Percentiles rank a stretch among this genome's conserved stretches.
These are phyloP conservation scores for Aspergillus niger DNA, from an alignment of 2,329 filamentous ascomycete species.

Conservation along the genomic window DNA sequence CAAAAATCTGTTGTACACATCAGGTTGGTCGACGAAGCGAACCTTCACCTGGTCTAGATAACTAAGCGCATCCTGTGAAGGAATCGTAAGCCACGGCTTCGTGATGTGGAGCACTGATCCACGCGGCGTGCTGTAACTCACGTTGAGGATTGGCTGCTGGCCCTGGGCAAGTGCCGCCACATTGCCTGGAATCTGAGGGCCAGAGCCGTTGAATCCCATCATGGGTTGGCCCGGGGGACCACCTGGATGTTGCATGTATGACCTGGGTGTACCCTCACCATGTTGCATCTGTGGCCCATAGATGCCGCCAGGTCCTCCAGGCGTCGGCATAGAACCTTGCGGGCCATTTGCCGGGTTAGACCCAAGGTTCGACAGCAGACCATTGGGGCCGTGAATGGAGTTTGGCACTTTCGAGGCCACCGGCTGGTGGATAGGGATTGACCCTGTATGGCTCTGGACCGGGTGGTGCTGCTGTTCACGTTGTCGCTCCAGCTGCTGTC, in stretches of 20 bases:
- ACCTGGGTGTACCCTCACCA: slow-evolving; percentile 55
- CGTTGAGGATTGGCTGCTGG: slow-evolving; percentile 78
- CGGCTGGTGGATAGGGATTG: slow-evolving; percentile 90
- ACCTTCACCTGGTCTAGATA: slow-evolving; percentile 99
- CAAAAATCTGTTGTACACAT: slow-evolving; percentile 94
- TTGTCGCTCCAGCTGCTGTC: slow-evolving; percentile 59
- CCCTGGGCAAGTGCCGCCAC: slow-evolving; percentile 69
- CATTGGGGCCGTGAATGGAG: slow-evolving; percentile 89
- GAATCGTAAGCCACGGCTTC: slow-evolving; percentile 4
- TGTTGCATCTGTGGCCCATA: slow-evolving; percentile 71
- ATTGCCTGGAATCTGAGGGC: slow-evolving; percentile 50
- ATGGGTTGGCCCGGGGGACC: slow-evolving; percentile 57
- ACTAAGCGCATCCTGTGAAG: slow-evolving; percentile 77
- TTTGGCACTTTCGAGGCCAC: slow-evolving; percentile 79
- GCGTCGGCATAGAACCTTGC: slow-evolving; percentile 58
- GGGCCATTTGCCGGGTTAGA: slow-evolving; percentile 58
- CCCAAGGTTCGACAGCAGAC: slow-evolving; percentile 75
- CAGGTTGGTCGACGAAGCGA: slow-evolving; percentile 92
- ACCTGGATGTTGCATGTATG: slow-evolving; percentile 64
- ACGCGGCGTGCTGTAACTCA: slow-evolving; percentile 40
- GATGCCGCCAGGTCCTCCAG: slow-evolving; percentile 62
- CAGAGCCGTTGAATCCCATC: slow-evolving; percentile 50
- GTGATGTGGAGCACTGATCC: neutral
- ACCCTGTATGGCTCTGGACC: slow-evolving; percentile 84
- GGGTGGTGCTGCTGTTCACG: slow-evolving; percentile 64